Base-by-base conservation (phyloP, 2,329 filamentous ascomycete genomes). In the Verticillium nonalfalfae region DNA sequence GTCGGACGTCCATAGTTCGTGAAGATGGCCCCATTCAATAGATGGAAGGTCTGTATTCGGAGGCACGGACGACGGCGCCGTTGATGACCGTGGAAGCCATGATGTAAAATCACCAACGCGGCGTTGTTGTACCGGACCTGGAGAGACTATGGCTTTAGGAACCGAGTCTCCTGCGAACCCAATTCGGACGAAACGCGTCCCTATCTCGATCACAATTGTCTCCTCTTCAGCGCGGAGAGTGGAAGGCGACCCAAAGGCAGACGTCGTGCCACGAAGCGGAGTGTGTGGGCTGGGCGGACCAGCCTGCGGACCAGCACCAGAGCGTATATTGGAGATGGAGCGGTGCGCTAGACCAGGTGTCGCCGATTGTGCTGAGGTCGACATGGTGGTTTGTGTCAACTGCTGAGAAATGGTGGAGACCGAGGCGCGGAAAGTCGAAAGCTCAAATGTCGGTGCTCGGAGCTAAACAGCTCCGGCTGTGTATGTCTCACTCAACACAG, bases 81-180 rank as follows among this genome's bases (percentile, higher is more conserved):
- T 33, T 10, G 40, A 26, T n/a, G 14, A 83, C 11, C 78, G 82
- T 33, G 81, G 76, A 62, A 81, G 75, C 88, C 89, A 95, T 63
- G 82, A 81, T 66, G 91, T 80, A 73, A 93, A 94, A 74, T 97
- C 93, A 9, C 93, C 95, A 11, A 85, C 85, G 63, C 94, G 84
- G 60, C 90, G 84, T 70, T 90, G 87, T 70, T 90, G 83, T 65
- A 93, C 89, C 0, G 91, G 91, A 0, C 87, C 86, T 72, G 93
- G 94, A 26, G 83, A 80, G 26, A 93, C 77, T 14, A 83, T 81
- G 1, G 81, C 84, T 72, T 94, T 96, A 67, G 93, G 93, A 3
- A 81, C 76, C 54, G 87, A 84, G 73, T 97, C 93, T 59, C 93
- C 93, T 6, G 93, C 91, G 71, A 97, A 95, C 0, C 95, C 95